A percentile compares a stretch with the other conserved stretches of the same genome.
Evolutionary conservation across 805 yeast genomes (phyloP).

Genomic region (Sugiyamaella chiloensis): DNA sequence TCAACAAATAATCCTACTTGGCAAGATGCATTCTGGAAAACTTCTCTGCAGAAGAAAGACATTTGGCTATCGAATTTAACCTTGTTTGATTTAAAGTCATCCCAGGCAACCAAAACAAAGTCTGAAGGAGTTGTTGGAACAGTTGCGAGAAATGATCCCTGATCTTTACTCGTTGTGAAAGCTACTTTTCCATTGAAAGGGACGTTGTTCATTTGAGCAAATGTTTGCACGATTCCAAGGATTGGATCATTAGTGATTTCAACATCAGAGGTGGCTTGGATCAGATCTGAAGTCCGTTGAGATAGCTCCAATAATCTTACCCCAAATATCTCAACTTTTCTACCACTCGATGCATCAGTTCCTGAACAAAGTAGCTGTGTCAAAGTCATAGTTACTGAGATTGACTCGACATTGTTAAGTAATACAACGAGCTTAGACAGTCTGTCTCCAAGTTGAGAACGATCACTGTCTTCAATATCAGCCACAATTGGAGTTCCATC

Average conservation of each 20-base stretch:
- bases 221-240: slow-evolving; percentile 17
- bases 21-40: slow-evolving; percentile 8
- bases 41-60: slow-evolving; percentile 9
- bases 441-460: slow-evolving; percentile 12
- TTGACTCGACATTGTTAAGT: slow-evolving; percentile 31
- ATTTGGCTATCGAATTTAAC: background rate
- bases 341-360: slow-evolving; percentile 13
- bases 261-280: slow-evolving; percentile 54
- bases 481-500: slow-evolving; percentile 29
- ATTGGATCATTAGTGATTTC: slow-evolving; percentile 18
- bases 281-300: slow-evolving; percentile 65
- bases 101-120: slow-evolving; percentile 13
- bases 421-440: slow-evolving; percentile 23
- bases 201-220: slow-evolving; percentile 18
- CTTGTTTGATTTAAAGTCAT: slow-evolving; percentile 5
- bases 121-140: slow-evolving; percentile 4
- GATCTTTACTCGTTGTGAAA: slow-evolving; percentile 13
- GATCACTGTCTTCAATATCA: slow-evolving; percentile 1
- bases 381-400: slow-evolving; percentile 32
- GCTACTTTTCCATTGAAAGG: slow-evolving; percentile 18
- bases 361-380: slow-evolving; percentile 25
- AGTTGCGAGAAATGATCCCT: slow-evolving; percentile 13
- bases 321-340: slow-evolving; percentile 42
- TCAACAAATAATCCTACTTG: slow-evolving; percentile 20
- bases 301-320: slow-evolving; percentile 57